Evolutionary conservation across 2,329 filamentous ascomycete species (phyloP), one percentile per base, ranked within the genome.

Genomic region (Saccharata proteae): DNA sequence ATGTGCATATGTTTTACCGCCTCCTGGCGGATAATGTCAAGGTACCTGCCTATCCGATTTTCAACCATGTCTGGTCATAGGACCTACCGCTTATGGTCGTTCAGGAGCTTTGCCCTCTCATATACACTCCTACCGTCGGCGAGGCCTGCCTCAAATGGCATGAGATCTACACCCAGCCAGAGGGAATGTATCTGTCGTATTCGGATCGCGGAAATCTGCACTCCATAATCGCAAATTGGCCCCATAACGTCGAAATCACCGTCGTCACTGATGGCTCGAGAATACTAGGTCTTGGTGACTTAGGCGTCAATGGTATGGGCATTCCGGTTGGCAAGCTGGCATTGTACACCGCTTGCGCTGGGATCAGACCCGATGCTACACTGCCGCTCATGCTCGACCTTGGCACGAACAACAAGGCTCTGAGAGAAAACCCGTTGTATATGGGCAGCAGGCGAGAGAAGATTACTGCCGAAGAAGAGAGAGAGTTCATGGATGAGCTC

Each of bases 121-220:
- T 90, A 47, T 90, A 90, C 64, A 90, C 82, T 12, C 82, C 82
- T 26, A 86, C 81, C 49, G 85, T 98, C 47, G 90, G 90, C 48
- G 88, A 96, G 55, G 90, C 93, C 43, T 98, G 90, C 64, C 68
- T 93, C 54, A 80, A 88, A 61, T 98, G 93, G 74, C 93, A 86
- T 22, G 84, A 88, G 48, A 74, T 96, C 46, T 96, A 93, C 67
- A 92, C 86, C 38, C 80, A 86, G 44, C 86, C 90, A 14, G 90
- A 96, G 67, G 85, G 74, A 42, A 72, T 96, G 59, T 98, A 96
- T 65, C 81, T 98, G 42, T 94, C 86, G 38, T 94, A 83, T 61
- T 81, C 84, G 60, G 88, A 98, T 65, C 77, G 82, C 42, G 90
- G 86, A 51, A 84, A 88, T 40, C 82, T 96, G 41, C 74, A 76